Evolutionary conservation across 306 rosid genomes (phyloP).

Genomic region (Lathyrus sativus): DNA sequence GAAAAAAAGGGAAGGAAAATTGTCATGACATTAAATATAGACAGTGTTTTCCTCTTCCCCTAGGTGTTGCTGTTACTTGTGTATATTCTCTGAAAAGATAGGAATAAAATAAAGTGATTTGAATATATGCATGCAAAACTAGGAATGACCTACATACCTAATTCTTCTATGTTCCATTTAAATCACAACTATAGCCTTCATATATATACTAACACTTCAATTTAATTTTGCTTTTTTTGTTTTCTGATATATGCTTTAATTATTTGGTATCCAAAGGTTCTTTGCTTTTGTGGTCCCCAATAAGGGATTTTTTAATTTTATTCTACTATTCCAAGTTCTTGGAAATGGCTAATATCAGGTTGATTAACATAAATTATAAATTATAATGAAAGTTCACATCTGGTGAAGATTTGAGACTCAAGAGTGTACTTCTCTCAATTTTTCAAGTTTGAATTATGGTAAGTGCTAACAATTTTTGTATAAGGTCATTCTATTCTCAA

Average conservation of each 20-base stretch:
- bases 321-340: constrained; percentile 29
- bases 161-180: constrained; percentile 10
- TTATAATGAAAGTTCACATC: too few relatives aligned
- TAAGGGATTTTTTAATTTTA: constrained; percentile 36
- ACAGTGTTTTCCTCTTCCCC: constrained; percentile 44
- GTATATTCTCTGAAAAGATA: constrained; percentile 49
- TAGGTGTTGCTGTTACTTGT: constrained; percentile 38
- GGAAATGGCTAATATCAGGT: not conserved
- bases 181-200: constrained; percentile 23
- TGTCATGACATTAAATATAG: constrained; percentile 47
- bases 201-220: constrained; percentile 15
- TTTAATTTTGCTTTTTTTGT: constrained; percentile 8
- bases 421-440: too few relatives aligned
- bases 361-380: too few relatives aligned
- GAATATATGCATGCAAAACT: constrained; percentile 36
- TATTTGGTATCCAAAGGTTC: constrained; percentile 29
- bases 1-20: not conserved
- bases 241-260: constrained; percentile 24
- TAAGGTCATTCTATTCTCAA: too few relatives aligned
- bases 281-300: constrained; percentile 20
- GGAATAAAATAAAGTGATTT: constrained; percentile 34
- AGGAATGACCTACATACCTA: constrained; percentile 23
- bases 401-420: too few relatives aligned
- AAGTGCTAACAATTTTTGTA: too few relatives aligned
- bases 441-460: too few relatives aligned